Base-by-base conservation (phyloP, 2,329 filamentous ascomycete species). In the Epichloe glyceriae region DNA sequence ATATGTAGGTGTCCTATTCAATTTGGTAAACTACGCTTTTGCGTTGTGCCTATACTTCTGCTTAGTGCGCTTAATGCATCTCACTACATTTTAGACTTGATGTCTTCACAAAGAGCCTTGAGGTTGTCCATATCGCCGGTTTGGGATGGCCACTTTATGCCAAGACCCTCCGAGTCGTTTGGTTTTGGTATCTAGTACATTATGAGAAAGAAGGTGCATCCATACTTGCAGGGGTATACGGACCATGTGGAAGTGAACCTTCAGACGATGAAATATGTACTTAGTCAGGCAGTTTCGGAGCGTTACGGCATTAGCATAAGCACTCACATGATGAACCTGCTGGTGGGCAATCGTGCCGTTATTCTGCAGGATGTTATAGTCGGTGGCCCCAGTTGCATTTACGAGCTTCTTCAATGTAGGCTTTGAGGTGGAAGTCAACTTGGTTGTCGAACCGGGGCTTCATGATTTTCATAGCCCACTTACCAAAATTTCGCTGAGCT, bases 331-430 rank as follows among this genome's bases (percentile, higher is more conserved):
- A 58, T 88, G 85, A 55, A 98, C 91, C 56, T 85, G 75, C 72
- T 97, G 93, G 68, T 98, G 93, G 17, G 93, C 93, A 61, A 91
- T 79, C 20, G 79, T 75, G 49, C 93, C 93, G 63, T 98, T 98
- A 72, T 98, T 98, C 73, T 98, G 93, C 53, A 98, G 73, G 46
- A 98, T 79, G 64, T 98, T 98, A 75, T 88, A 98, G 67, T 97
- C 79, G 48, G 74, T 72, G 4, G 85, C 83, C 38, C 87, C 87
- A 4, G 80, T 82, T 30, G 89, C 91, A 19, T 74, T 69, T 46
- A 85, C 89, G 46, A 98, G 80, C 68, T 86, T 91, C 78, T 95
- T 96, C 46, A 88, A 84, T 15, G 63, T 64, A 44, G 67, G 67
- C 67, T 70, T 43, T 14, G 19, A 17, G 33, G 20, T 14, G 19